phyloP scores from a whole-genome alignment of 306 rosid genomes.

The Fragaria iinumae region DNA sequence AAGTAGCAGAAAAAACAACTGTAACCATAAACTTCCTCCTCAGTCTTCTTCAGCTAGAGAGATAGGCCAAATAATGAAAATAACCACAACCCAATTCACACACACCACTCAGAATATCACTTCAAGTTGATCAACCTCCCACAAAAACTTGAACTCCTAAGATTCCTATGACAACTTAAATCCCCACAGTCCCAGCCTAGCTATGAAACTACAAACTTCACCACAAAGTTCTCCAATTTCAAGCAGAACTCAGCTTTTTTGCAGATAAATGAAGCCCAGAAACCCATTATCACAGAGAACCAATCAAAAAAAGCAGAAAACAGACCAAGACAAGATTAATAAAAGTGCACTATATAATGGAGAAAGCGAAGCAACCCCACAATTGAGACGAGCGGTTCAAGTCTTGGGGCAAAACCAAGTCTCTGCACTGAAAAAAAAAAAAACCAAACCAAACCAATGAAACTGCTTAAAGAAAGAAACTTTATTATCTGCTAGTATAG shows the following conservation, averaged over 20 bases:
- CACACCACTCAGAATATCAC: not conserved
- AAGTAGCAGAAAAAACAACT: conserved; percentile 5
- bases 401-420: conserved; percentile 12
- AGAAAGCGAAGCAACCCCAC: conserved; percentile 1
- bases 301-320: conserved; percentile 4
- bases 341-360: not conserved
- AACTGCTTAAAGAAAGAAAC: not conserved
- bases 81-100: conserved; percentile 17
- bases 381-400: not conserved
- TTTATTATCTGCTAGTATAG: not conserved
- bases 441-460: not conserved
- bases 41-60: conserved; percentile 9
- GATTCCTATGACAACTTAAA: not conserved
- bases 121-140: not conserved
- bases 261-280: not conserved
- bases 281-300: not conserved
- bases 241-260: conserved; percentile 23
- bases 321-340: not conserved
- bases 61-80: conserved; percentile 6
- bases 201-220: conserved; percentile 9
- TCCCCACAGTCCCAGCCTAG: not conserved
- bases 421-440: not conserved
- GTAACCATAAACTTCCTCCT: conserved; percentile 27
- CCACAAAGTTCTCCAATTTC: conserved; percentile 15
- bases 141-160: not conserved